Percentiles rank a stretch among this genome's conserved stretches.
Evolutionary conservation across 805 yeast genomes (phyloP).

Genomic region (Candida pini): DNA sequence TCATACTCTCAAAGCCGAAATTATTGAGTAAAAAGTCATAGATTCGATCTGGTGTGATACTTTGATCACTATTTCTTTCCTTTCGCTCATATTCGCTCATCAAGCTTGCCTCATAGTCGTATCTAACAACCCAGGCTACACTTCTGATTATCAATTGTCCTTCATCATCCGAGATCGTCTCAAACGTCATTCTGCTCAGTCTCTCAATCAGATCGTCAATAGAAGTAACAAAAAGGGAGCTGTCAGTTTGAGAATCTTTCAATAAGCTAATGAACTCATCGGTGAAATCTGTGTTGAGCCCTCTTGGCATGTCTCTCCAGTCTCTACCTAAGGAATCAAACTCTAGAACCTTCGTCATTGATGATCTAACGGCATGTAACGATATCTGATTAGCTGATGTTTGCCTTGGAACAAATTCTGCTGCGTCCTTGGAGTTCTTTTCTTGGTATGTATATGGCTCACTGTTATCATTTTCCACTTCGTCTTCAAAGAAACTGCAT

Average conservation of each 20-base stretch:
- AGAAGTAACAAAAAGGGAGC: conserved; percentile 20
- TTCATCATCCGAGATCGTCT: conserved; percentile 19
- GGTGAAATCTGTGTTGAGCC: conserved; percentile 39
- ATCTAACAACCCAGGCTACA: conserved; percentile 46
- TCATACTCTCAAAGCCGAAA: conserved; percentile 41
- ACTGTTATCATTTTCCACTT: conserved; percentile 13
- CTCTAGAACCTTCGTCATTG: conserved; percentile 31
- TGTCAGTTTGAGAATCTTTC: conserved; percentile 16
- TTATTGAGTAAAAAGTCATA: conserved; percentile 40
- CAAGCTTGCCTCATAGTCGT: conserved; percentile 20
- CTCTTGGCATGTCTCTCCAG: conserved; percentile 70
- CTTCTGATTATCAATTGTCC: conserved; percentile 41
- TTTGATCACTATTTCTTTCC: conserved; percentile 18
- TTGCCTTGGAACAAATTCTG: too few species aligned
- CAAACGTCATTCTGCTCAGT: conserved; percentile 23
- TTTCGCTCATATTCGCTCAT: conserved; percentile 17
- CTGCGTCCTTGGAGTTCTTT: conserved; percentile 6
- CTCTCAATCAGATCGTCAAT: conserved; percentile 21
- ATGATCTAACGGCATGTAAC: conserved; percentile 34
- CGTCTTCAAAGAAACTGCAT: conserved; percentile 27
- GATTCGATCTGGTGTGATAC: conserved; percentile 45
- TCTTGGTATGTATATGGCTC: conserved; percentile 11
- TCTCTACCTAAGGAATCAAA: conserved; percentile 59
- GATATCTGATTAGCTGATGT: too few species aligned
- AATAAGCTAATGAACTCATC: conserved; percentile 20